These are phyloP conservation scores for Clarireedia homoeocarpa DNA, from an alignment of 2,329 filamentous ascomycete genomes.

Conservation along the genomic window DNA sequence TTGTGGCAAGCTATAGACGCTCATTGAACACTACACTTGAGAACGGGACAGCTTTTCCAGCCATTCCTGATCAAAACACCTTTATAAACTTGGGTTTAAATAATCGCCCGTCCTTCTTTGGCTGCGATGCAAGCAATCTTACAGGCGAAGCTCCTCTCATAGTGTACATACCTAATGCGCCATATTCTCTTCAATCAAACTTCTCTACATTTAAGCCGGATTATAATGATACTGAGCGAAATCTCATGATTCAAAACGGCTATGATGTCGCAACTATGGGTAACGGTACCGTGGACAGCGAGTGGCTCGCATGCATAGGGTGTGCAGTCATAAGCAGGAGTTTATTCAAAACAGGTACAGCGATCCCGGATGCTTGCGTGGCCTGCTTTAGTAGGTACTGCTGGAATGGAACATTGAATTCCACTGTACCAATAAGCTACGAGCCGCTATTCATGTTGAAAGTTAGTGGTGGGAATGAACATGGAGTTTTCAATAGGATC, in stretches of 20 bases:
- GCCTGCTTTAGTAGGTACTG: conserved; percentile 78
- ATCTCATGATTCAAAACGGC: conserved; percentile 79
- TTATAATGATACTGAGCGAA: conserved; percentile 59
- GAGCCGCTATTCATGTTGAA: conserved; percentile 11
- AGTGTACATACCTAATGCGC: conserved; percentile 82
- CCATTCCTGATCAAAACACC: conserved; percentile 65
- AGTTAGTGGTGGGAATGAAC: too few species aligned
- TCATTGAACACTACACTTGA: conserved; percentile 42
- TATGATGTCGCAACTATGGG: conserved; percentile 79
- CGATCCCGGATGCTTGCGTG: conserved; percentile 62
- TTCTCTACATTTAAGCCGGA: conserved; percentile 64
- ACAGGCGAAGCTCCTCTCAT: conserved; percentile 55
- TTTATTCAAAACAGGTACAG: conserved; percentile 60
- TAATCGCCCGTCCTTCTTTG: conserved; percentile 69
- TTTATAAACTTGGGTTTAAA: conserved; percentile 73
- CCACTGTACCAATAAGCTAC: conserved; percentile 14
- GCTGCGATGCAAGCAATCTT: conserved; percentile 60
- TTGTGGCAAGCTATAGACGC: conserved; percentile 67
- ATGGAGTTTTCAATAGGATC: too few species aligned
- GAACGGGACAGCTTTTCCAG: conserved; percentile 65
- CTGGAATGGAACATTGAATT: conserved; percentile 63
- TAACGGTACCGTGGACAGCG: conserved; percentile 64
- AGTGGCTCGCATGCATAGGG: conserved; percentile 78
- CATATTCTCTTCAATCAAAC: conserved; percentile 71
- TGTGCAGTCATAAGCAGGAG: conserved; percentile 79